Base-by-base conservation (phyloP, 768 basidiomycete species). In the Boletus subparvulus region DNA sequence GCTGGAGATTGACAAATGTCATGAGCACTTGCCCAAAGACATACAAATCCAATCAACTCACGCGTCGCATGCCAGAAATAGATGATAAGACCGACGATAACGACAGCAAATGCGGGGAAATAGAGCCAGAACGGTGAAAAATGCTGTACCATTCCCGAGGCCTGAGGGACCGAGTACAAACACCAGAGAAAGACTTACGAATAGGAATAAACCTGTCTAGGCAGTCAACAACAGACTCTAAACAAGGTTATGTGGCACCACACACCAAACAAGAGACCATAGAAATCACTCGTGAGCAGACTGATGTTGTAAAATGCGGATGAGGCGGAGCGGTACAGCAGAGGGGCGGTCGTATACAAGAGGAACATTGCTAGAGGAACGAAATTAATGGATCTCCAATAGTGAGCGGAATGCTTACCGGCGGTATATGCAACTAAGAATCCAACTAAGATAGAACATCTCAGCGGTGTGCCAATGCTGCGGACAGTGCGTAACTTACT, bases 11-110 rank as follows among this genome's bases (percentile, higher is more conserved):
- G 43, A 10, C 47, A 52, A 28, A 36, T 13, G 3, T 35, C 33
- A 50, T 66, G 19, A 70, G 49, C 51, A 43, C 47, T 13, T 33
- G 3, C 37, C 11, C 33, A 47, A 17, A 19, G 14, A 19, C 10
- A 21, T 10, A 47, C 32, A 51, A 28, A 28, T 37, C n/a, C 35
- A 47, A 50, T 36, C 21, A 19, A 80, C 91, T 65, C 75, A 92
- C 91, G 92, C 36, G 86, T 86, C 8, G 87, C 82, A 69, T 81
- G 76, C 91, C 92, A 94, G 77, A 94, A 94, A 73, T 94, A 94
- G 37, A 86, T 80, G 64, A 94, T 75, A 6, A 94, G 80, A 4
- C 92, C 92, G 13, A 75, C 35, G 43, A 94, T 69, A 58, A 92
- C 84, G 14, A 93, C 77, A 1, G 72, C 78, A 64, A 88, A 94